phyloP scores from a whole-genome alignment of 371 early-diverging fungal genomes.

The Rhizomucor miehei region DNA sequence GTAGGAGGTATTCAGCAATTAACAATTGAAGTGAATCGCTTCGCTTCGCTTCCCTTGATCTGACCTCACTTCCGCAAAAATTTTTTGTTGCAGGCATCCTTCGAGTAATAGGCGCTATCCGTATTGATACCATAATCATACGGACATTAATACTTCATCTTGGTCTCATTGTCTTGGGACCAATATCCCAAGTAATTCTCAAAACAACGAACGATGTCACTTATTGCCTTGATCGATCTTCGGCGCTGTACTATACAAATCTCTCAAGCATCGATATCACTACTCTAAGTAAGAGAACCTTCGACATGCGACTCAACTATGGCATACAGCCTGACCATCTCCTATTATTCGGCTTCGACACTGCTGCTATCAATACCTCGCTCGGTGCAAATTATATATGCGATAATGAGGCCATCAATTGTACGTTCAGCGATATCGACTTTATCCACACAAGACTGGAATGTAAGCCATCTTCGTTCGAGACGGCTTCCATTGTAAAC shows the following conservation, averaged over 20 bases:
- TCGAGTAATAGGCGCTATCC: conserved; percentile 3
- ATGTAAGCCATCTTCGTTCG: conserved; percentile 7
- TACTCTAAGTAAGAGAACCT: too few relatives aligned
- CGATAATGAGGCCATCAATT: neutral
- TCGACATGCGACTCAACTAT: neutral
- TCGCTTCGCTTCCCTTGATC: too few relatives aligned
- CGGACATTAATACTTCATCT: conserved; percentile 6
- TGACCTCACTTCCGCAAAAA: neutral
- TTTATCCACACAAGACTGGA: neutral
- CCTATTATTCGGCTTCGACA: neutral
- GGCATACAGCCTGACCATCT: conserved; percentile 1
- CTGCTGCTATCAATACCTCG: neutral
- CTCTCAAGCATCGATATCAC: neutral
- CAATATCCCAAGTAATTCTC: conserved; percentile 7
- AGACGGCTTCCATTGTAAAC: conserved; percentile 8
- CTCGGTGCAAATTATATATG: neutral
- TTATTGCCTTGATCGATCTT: neutral
- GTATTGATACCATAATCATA: conserved; percentile 2
- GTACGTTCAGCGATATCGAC: neutral
- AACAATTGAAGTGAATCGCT: neutral
- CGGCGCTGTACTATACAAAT: neutral
- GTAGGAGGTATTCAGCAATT: conserved; percentile 10
- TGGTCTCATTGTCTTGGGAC: conserved; percentile 4
- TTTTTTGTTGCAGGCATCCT: neutral
- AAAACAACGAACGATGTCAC: neutral